Evolutionary conservation across 2,329 filamentous ascomycete genomes (phyloP), one percentile per base, ranked within the genome.

Genomic region (Ploettnerulaceae sp.): DNA sequence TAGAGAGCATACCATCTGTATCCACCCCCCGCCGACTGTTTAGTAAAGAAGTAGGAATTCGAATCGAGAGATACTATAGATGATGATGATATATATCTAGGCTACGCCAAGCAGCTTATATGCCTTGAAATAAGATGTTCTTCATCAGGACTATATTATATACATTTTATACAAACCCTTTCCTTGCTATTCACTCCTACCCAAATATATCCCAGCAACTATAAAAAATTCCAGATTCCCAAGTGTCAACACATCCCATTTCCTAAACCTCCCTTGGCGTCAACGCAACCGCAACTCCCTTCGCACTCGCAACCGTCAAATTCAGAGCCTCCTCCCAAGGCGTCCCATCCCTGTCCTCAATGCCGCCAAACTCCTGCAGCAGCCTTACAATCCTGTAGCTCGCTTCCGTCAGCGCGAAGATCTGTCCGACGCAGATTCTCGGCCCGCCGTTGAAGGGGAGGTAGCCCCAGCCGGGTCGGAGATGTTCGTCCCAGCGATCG

Each of bases 381-480:
- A 67, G 35, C 14, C 64, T 57, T 8, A 63, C 62, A 22, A 64
- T 58, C 9, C 60, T 61, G 46, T 66, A 67, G 1, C 55, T 57
- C 7, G 63, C 63, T 47, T 67, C 64, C 2, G 57, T 64, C 28
- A 67, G 53, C 11, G 65, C 65, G 46, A 64, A 67, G 49, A 66
- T 61, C 41, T 67, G 61, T 31, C 59, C 66, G 20, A 66, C 57
- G 54, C 64, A 66, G 15, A 67, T 62, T 12, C 65, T 58, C 2
- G 64, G 61, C 4, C 67, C 65, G 3, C 63, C 61, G 44, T 68
- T 66, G 47, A 69, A 66, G 1, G 65, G 65, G 2, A 67, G 41
- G 47, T 66, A 67, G 2, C 53, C 62, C 68, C 21, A 69, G 58
- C 7, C 76, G 68, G 55, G 75, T 70, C 48, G 73, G 4, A 59